Conservation (phyloP, 257 asterid species). For the Capsicum rhomboideum region DNA sequence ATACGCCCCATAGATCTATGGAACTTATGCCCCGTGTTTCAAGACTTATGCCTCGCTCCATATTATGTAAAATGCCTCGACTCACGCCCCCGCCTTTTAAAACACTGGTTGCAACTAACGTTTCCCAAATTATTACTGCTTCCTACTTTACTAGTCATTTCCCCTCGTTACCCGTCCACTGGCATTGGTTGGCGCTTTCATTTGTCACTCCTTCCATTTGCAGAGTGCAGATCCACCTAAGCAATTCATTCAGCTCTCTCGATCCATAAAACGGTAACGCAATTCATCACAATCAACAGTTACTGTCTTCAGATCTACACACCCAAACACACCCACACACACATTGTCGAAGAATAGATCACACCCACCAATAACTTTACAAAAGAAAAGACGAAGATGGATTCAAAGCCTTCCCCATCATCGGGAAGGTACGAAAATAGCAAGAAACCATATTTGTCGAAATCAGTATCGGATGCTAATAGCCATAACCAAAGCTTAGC, state of each 20-base stretch:
- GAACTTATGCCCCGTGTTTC: too few species aligned
- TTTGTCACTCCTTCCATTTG: not conserved
- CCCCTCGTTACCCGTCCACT: not conserved
- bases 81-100: not conserved
- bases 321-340: not conserved
- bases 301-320: not conserved
- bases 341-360: not conserved
- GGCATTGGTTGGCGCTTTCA: not conserved
- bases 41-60: too few species aligned
- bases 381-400: constrained; percentile 26
- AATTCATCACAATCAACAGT: not conserved
- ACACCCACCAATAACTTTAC: not conserved
- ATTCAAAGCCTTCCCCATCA: constrained; percentile 67
- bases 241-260: not conserved
- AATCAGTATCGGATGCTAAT: constrained; percentile 47
- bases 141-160: not conserved
- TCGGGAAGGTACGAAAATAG: constrained; percentile 57
- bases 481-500: constrained; percentile 70
- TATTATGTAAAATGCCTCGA: not conserved
- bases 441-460: constrained; percentile 1
- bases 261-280: not conserved
- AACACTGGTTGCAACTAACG: not conserved
- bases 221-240: not conserved
- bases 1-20: too few species aligned
- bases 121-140: not conserved